Conservation (phyloP, 306 rosid genomes). For the Lathyrus tuberosus region DNA sequence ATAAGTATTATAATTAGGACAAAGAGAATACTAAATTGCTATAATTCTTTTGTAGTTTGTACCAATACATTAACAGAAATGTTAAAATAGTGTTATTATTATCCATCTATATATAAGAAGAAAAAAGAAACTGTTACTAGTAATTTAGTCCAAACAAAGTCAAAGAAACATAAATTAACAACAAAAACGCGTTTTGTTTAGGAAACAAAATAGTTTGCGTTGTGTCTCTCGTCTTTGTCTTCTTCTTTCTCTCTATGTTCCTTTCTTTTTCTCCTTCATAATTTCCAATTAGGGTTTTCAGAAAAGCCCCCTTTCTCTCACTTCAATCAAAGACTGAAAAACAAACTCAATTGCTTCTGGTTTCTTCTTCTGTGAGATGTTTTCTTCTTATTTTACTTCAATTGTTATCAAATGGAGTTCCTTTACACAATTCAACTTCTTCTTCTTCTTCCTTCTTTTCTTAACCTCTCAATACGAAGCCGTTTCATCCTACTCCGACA, state of each 20-base stretch:
- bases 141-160: conserved; percentile 5
- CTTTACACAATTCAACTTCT: conserved; percentile 37
- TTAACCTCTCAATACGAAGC: conserved; percentile 21
- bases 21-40: no score
- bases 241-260: background rate
- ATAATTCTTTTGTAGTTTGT: no score
- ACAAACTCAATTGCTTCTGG: background rate
- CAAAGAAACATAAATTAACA: background rate
- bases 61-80: no score
- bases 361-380: conserved; percentile 56
- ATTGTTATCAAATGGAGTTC: conserved; percentile 33
- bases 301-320: background rate
- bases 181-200: background rate
- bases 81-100: no score
- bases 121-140: background rate
- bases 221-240: background rate
- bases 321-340: background rate
- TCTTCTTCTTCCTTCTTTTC: conserved; percentile 9
- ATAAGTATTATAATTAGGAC: no score
- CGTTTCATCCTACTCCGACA: conserved; percentile 56
- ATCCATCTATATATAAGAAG: background rate
- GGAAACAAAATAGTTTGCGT: background rate
- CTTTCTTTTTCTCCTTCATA: background rate
- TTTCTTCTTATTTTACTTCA: conserved; percentile 31
- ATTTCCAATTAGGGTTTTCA: conserved; percentile 21